Evolutionary conservation across 148 eudicot species (phyloP), one percentile per base, ranked within the genome.

Genomic region (Fagopyrum homotropicum): DNA sequence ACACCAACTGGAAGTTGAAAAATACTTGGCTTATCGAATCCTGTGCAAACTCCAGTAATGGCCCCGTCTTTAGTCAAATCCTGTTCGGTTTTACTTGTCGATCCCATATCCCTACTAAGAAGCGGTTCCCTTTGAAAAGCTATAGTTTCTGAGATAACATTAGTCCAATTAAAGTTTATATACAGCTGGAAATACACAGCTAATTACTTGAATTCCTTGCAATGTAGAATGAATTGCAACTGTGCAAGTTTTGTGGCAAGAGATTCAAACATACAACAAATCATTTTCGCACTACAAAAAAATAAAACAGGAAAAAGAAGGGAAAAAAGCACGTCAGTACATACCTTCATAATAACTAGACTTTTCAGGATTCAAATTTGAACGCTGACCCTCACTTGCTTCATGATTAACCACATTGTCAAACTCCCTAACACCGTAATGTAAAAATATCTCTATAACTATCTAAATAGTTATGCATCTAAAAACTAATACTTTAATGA

Each of bases 1-100:
- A 91, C 93, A 80, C 98, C 98, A 78, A 94, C 87, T 35, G 98
- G 98, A 76, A 94, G 97, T 76, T 75, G 81, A 76, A 79, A 87
- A 66, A 68, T 79, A 74, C 81, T 84, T 35, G 87, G 82, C 69
- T 75, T 84, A 78, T 92, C 90, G 71, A 84, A 82, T 73, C 82
- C 60, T 66, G 84, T 55, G 55, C 72, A 55, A 70, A 76, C 80
- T 77, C 77, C 87, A 45, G 55, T 81, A 79, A n/a, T 76, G 47
- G 79, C 60, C 30, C 85, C 82, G 70, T 86, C 84, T 66, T 77
- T 83, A 64, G 79, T 44, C 78, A 73, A 74, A 26, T 84, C 89
- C 22, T 79, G 76, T 46, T 80, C 45, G 57, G 52, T 75, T 72
- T 72, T 75, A 72, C 73, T 69, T 81, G 75, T 84, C 72, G 83